These are phyloP conservation scores for Pyrenophora graminea DNA, from an alignment of 2,329 filamentous ascomycete species.

Conservation along the genomic window DNA sequence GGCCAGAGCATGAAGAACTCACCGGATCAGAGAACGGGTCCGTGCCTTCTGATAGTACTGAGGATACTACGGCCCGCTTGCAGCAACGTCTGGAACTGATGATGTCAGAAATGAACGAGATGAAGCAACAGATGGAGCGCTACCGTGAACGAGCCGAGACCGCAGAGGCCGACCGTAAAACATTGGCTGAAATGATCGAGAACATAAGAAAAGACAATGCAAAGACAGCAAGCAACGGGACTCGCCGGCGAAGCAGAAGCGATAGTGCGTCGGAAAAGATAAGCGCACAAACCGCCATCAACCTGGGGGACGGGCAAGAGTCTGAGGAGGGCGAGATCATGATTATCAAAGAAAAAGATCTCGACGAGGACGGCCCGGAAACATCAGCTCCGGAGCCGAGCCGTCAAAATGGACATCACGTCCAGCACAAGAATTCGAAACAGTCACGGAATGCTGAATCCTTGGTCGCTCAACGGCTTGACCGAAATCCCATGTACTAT, in stretches of 20 bases:
- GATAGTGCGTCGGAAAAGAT: constrained; percentile 21
- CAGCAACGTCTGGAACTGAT: constrained; percentile 77
- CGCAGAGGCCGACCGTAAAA: constrained; percentile 79
- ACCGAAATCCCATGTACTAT: constrained; percentile 40
- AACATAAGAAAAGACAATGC: constrained; percentile 72
- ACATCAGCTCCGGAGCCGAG: constrained; percentile 20
- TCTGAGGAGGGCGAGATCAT: constrained; percentile 43
- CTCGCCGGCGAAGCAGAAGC: constrained; percentile 34
- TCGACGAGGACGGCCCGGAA: constrained; percentile 31
- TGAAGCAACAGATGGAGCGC: constrained; percentile 77
- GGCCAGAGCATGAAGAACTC: constrained; percentile 21
- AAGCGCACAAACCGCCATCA: constrained; percentile 4
- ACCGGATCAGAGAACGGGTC: constrained; percentile 28
- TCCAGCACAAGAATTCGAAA: constrained; percentile 26
- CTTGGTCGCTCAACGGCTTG: constrained; percentile 31
- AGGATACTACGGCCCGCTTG: constrained; percentile 54
- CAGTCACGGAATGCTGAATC: constrained; percentile 29
- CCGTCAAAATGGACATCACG: constrained; percentile 39
- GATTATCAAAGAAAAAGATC: constrained; percentile 42
- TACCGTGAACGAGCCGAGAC: constrained; percentile 78
- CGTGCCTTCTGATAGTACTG: constrained; percentile 27
- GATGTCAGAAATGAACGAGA: constrained; percentile 76
- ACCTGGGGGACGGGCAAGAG: constrained; percentile 23
- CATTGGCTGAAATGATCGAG: constrained; percentile 84
- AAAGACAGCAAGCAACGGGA: constrained; percentile 45